Evolutionary conservation across 140 eudicot genomes (phyloP), one percentile per base, ranked within the genome.

Genomic region (Oenanthe javanica): DNA sequence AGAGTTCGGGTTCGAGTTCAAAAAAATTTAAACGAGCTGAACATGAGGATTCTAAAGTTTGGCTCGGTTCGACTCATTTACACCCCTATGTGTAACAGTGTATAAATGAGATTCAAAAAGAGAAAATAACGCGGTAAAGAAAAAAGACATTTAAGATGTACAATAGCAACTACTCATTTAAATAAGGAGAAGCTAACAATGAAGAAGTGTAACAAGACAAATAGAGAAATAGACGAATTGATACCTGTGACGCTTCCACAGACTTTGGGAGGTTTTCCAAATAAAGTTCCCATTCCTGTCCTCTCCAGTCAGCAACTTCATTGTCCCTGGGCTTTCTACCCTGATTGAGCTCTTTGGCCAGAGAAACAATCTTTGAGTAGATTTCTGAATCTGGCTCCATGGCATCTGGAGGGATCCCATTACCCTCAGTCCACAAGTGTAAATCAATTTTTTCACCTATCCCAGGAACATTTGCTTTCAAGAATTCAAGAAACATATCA

Each of bases 211-310:
- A 51, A 69, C 43, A 23, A n/a, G 7, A 11, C 1, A 15, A 63
- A 63, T 31, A 45, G 69, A 19, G 19, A 31, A 38, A 69, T 31
- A 43, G 19, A 43, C 14, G 15, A 75, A 48, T 46, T 6, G 9
- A 31, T 81, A 94, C 99, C 93, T 94, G 97, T 77, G 97, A 94
- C 66, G 95, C 89, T 84, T 94, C 97, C 79, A 86, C 93, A 69
- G 91, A 84, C 83, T 92, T 92, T 36, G 96, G 97, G 77, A 94
- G 82, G 82, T 90, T 94, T 84, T 92, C 96, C 81, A 94, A 79
- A 90, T 92, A 94, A 72, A 94, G 95, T 79, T 94, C 97, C 99
- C 99, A 94, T 81, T 92, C 95, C 72, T 89, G 95, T 66, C 99
- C 99, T 31, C 89, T 84, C 99, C 99, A 94, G 72, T 86, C 84